Percentiles rank a stretch among this genome's conserved stretches.
Conservation (phyloP, 371 early-diverging fungal species). For the Aphelidium insulamus region DNA sequence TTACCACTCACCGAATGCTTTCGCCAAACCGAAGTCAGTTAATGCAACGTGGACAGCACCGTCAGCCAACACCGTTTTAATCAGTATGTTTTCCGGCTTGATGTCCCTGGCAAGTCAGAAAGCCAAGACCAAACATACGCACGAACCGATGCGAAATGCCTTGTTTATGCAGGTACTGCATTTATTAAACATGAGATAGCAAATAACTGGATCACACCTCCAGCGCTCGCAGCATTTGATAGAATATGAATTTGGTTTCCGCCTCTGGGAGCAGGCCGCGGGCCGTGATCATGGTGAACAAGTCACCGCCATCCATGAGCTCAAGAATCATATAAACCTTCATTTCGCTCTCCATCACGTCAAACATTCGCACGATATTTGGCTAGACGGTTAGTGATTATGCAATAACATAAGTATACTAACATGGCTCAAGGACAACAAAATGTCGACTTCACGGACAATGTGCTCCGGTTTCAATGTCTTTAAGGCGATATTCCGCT, state of each 20-base stretch:
- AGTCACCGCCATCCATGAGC: conserved; percentile 24
- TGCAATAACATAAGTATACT: neutral
- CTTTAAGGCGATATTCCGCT: conserved; percentile 5
- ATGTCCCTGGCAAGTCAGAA: conserved; percentile 10
- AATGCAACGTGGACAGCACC: no score
- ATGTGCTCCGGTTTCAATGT: conserved; percentile 5
- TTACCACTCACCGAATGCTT: conserved; percentile 9
- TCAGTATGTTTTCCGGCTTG: conserved; percentile 31
- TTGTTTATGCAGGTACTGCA: conserved; percentile 20
- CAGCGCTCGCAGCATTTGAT: conserved; percentile 21
- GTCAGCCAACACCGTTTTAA: no score
- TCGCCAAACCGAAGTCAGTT: conserved; percentile 38
- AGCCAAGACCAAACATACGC: neutral
- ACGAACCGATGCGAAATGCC: conserved; percentile 17
- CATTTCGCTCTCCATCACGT: conserved; percentile 16
- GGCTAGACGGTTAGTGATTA: conserved; percentile 4
- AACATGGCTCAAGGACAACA: conserved; percentile 20
- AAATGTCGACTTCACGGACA: conserved; percentile 19
- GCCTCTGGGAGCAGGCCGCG: conserved; percentile 16
- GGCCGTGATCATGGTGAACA: conserved; percentile 20
- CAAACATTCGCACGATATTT: conserved; percentile 24
- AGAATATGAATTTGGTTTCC: conserved; percentile 22
- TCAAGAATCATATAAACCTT: conserved; percentile 28
- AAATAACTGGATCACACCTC: conserved; percentile 2
- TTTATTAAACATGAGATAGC: neutral